Evolutionary conservation across 1,284 basidiomycete genomes (phyloP), one percentile per base, ranked within the genome.

Genomic region (Naganishia liquefaciens): DNA sequence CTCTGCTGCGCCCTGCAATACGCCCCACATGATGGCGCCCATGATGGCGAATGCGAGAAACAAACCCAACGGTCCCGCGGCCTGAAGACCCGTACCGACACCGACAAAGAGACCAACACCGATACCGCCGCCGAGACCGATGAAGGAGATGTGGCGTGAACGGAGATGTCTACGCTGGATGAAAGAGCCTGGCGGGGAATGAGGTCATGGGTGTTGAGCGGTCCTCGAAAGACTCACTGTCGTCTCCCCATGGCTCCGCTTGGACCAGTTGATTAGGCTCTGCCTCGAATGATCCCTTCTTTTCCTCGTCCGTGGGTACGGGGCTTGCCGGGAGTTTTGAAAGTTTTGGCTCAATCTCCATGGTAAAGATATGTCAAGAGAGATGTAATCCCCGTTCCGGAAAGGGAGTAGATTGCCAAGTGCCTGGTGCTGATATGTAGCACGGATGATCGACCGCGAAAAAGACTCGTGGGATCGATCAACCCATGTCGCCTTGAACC

Each of bases 101-200:
- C 82, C 82, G 54, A 84, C 75, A 70, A 81, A 81, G 0, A 81
- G 73, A 75, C 81, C 82, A 47, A 79, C 80, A 17, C 80, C 80
- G 58, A 81, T 81, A 33, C 75, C 74, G 17, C 78, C 53, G 17
- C 63, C 62, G 21, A 69, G 62, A 52, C 64, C 65, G 42, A 66
- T 66, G 10, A 68, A 68, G 19, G 66, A 51, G 49, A 67, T 51
- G 33, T 67, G 66, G 2, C 63, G 33, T n/a, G 62, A 57, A 30
- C 64, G 63, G n/a, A 67, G 58, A 52, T 64, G 62, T 19, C 66
- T 37, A 9, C 61, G 66, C 49, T 60, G 57, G 23, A 60, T 60
- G 33, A 60, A 60, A 3, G 57, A 60, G 33, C 30, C 57, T 53
- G 33, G 7, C 46, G 21, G 13, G 46, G 19, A 27, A 15, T 33